Conservation (phyloP, 805 yeast species). For the Lachancea mirantina region DNA sequence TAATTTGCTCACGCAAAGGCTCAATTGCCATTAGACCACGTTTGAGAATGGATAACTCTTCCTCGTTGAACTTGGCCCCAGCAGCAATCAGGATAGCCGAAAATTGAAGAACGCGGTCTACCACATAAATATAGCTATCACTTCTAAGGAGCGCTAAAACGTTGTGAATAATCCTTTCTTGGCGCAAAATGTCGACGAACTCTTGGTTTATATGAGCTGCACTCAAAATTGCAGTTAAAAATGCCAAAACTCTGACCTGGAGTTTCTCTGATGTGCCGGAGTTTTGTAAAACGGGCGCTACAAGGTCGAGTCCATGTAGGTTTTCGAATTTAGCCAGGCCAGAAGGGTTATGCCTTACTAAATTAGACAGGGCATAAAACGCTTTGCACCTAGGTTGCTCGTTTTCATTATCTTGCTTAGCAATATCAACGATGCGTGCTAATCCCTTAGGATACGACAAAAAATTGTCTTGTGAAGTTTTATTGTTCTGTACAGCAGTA, state of each 20-base stretch:
- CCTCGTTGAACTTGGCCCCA: constrained; percentile 39
- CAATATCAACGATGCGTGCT: constrained; percentile 38
- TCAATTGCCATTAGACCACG: constrained; percentile 35
- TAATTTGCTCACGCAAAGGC: constrained; percentile 40
- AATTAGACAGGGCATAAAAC: constrained; percentile 68
- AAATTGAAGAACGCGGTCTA: constrained; percentile 51
- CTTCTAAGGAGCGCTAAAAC: constrained; percentile 24
- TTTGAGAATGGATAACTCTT: constrained; percentile 35
- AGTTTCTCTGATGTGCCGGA: constrained; percentile 31
- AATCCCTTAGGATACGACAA: constrained; percentile 44
- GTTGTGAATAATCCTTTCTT: constrained; percentile 22
- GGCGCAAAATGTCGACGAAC: constrained; percentile 32
- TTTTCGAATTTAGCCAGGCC: constrained; percentile 51
- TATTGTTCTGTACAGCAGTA: constrained; percentile 89
- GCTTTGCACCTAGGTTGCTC: constrained; percentile 50
- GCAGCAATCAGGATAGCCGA: constrained; percentile 40
- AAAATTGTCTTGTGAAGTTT: constrained; percentile 62
- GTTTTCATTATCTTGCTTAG: constrained; percentile 24
- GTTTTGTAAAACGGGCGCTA: constrained; percentile 31
- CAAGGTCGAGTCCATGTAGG: constrained; percentile 54
- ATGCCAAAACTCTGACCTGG: constrained; percentile 48
- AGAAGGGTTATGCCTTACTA: constrained; percentile 58
- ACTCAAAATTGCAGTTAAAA: constrained; percentile 53
- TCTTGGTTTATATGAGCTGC: constrained; percentile 41
- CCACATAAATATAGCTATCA: constrained; percentile 38